A percentile compares a stretch with the other conserved stretches of the same genome.
phyloP scores from a whole-genome alignment of 768 basidiomycete species.

The Kondoa malvinella region DNA sequence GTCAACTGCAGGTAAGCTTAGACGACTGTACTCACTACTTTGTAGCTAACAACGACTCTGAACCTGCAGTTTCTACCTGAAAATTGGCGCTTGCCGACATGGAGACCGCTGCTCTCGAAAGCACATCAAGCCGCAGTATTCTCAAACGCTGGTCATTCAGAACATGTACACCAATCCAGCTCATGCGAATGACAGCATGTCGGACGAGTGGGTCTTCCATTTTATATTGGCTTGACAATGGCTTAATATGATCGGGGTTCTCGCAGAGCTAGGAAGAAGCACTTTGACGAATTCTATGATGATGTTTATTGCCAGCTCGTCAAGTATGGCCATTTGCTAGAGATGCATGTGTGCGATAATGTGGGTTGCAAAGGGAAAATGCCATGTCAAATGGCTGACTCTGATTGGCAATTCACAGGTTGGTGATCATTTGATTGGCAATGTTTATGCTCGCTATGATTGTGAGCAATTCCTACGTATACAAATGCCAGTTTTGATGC shows the following conservation, averaged over 20 bases:
- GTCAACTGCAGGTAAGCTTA: not conserved
- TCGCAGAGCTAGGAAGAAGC: constrained; percentile 54
- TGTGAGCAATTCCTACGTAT: constrained; percentile 33
- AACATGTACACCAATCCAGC: constrained; percentile 98
- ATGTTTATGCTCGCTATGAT: constrained; percentile 94
- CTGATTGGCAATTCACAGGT: too few species aligned
- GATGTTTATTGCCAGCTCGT: constrained; percentile 47
- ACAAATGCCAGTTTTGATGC: not conserved
- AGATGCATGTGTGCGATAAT: constrained; percentile 97
- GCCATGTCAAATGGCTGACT: not conserved
- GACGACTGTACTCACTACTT: not conserved
- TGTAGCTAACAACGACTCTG: not conserved
- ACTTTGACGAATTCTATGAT: constrained; percentile 37
- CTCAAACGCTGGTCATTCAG: constrained; percentile 85
- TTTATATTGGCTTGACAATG: constrained; percentile 8
- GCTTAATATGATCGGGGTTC: constrained; percentile 1
- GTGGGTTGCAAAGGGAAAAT: constrained; percentile 76
- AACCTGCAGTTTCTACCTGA: constrained; percentile 28
- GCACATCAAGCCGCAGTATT: constrained; percentile 94
- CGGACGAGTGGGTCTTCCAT: constrained; percentile 6
- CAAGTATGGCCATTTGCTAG: constrained; percentile 87
- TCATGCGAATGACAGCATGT: constrained; percentile 41
- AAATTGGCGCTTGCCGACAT: constrained; percentile 96
- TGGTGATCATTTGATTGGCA: constrained; percentile 95
- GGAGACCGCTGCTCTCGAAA: constrained; percentile 96